Evolutionary conservation across 164 flowering plant species (phyloP).

Genomic region (Aristolochia fimbriata): DNA sequence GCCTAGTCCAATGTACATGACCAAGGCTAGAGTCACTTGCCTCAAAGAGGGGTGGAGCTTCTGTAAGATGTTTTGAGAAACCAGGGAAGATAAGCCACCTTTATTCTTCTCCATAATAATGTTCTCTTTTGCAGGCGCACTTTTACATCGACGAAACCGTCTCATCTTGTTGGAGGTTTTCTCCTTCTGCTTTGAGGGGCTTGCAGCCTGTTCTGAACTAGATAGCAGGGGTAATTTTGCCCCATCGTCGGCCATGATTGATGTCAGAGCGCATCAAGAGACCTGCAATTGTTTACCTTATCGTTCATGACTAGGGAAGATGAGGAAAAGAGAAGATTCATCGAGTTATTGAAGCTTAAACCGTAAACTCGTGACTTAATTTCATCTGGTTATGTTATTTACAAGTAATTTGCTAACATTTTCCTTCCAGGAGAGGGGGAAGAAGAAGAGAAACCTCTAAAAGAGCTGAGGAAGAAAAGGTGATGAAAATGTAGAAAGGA

Average conservation of each 20-base stretch:
- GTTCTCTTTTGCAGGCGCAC: slow-evolving; percentile 34
- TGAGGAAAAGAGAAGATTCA: too few species aligned
- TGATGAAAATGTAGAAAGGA: too few species aligned
- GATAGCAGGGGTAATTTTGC: slow-evolving; percentile 4
- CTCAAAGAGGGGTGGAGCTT: slow-evolving; percentile 36
- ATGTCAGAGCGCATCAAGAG: background rate
- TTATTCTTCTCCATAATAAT: slow-evolving; percentile 7
- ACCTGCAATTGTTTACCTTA: too few species aligned
- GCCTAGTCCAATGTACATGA: slow-evolving; percentile 46
- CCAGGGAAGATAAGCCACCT: slow-evolving; percentile 10
- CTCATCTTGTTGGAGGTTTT: slow-evolving; percentile 6
- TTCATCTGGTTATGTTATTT: too few species aligned
- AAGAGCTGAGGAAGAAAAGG: too few species aligned
- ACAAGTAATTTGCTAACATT: too few species aligned
- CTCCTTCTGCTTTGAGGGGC: background rate
- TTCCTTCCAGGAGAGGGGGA: too few species aligned
- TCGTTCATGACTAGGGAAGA: too few species aligned
- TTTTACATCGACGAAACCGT: slow-evolving; percentile 32
- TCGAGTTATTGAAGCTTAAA: too few species aligned
- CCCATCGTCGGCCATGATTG: background rate
- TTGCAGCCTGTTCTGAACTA: background rate
- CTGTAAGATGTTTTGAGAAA: slow-evolving; percentile 18
- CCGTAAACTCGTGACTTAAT: too few species aligned
- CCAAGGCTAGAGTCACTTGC: slow-evolving; percentile 28
- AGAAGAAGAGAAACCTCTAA: too few species aligned